Evolutionary conservation across 169 alveolate genomes (phyloP), one percentile per base, ranked within the genome.

Genomic region (Eimeria maxima): DNA sequence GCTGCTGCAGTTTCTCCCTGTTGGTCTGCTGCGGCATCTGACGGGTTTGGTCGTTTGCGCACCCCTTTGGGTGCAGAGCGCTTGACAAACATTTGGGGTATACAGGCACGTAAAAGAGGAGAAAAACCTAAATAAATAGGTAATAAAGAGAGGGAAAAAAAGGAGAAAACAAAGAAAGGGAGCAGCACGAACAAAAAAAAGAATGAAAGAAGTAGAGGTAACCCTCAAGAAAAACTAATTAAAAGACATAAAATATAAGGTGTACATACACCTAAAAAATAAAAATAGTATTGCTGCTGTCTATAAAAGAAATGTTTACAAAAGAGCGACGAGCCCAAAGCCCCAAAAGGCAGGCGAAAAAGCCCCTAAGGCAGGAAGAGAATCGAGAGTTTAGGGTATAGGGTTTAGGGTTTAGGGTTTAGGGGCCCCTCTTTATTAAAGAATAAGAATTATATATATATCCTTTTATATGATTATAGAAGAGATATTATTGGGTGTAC

Each of bases 341-440:
- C 90, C 90, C 90, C 90, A 47, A 80, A 20, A 27, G 11, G 53
- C 20, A 50, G 90, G 47, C 50, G 67, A 29, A 33, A 50, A 67
- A 80, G 90, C 90, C 90, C 90, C 90, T 42, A 42, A 67, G 78
- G 45, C 78, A 4, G 22, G 4, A 11, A 6, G 57, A 33, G 84
- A 18, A 74, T 33, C 69, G 45, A 80, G 90, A 16, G 67, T 45
- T 47, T 80, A 80, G 90, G 90, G 90, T 80, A 47, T 80, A 80
- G 90, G 90, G 90, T 80, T 80, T 80, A 80, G 71, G 90, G 90
- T 80, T 80, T 80, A 80, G 90, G 90, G 86, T 74, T 74, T 74
- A 38, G 47, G 57, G 57, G 27, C 84, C 84, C 84, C 38, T 29
- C 5, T 42, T 22, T 6, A 4, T 13, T 4, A 14, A 29, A 67